These are phyloP conservation scores for Macrotyloma uniflorum DNA, from an alignment of 306 rosid species.

Conservation along the genomic window DNA sequence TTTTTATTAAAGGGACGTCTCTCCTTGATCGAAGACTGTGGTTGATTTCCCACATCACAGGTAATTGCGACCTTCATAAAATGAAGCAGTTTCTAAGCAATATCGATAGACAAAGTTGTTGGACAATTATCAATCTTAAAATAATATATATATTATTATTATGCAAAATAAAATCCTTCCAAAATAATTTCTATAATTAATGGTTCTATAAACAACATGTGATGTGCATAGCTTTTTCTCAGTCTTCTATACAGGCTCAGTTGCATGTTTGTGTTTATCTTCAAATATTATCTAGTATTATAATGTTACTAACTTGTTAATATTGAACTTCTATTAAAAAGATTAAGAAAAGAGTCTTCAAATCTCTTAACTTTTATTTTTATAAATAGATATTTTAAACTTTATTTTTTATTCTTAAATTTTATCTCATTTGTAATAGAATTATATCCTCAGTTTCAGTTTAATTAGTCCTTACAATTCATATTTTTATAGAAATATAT, in stretches of 20 bases:
- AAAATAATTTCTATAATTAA: neutral
- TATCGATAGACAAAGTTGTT: conserved; percentile 41
- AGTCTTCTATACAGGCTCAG: neutral
- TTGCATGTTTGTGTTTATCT: neutral
- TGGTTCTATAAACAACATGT: neutral
- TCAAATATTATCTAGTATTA: neutral
- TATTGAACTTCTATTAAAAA: neutral
- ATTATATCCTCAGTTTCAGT: neutral
- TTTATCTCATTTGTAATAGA: neutral
- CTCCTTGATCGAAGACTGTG: conserved; percentile 56
- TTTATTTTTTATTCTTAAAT: too few species aligned
- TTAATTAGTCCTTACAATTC: neutral
- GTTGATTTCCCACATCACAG: conserved; percentile 43
- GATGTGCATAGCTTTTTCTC: neutral
- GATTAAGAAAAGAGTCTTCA: neutral
- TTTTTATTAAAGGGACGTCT: conserved; percentile 64
- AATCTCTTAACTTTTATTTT: too few species aligned
- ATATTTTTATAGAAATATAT: too few species aligned
- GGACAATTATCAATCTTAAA: conserved; percentile 27
- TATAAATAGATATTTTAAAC: neutral
- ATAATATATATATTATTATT: neutral
- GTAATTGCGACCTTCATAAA: conserved; percentile 36
- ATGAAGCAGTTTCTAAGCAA: conserved; percentile 48
- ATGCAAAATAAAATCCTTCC: conserved; percentile 12
- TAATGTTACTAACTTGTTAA: neutral